Percentiles rank a stretch among this genome's conserved stretches.
Conservation (phyloP, 2,329 filamentous ascomycete species). For the Ophiostoma himal-ulmi region DNA sequence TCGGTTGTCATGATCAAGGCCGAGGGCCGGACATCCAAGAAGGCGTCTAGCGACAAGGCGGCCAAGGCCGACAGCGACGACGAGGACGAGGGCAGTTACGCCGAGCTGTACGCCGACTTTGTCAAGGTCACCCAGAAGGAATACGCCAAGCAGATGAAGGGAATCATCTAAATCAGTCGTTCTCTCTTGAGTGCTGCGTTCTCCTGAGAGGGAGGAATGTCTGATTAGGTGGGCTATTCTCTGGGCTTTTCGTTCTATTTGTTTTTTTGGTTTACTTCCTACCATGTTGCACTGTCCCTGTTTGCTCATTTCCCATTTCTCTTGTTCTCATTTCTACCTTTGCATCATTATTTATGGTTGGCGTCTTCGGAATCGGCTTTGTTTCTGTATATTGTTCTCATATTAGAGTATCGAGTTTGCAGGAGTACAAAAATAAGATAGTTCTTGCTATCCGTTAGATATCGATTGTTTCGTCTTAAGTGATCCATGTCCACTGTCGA, state of each 20-base stretch:
- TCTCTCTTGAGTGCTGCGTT: neutral
- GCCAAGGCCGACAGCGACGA: slow-evolving; percentile 32
- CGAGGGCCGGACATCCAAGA: slow-evolving; percentile 44
- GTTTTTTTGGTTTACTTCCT: neutral
- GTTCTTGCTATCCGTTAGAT: neutral
- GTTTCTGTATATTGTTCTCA: slow-evolving; percentile 16
- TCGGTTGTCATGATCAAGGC: slow-evolving; percentile 79
- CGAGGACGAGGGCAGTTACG: slow-evolving; percentile 53
- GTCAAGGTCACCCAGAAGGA: slow-evolving; percentile 63
- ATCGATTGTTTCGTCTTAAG: neutral
- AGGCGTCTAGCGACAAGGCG: slow-evolving; percentile 44
- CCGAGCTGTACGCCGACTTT: slow-evolving; percentile 58
- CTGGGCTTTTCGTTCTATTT: slow-evolving; percentile 4
- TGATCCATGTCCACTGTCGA: neutral
- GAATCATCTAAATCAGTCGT: slow-evolving; percentile 26
- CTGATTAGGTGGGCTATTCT: slow-evolving; percentile 19
- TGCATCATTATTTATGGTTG: slow-evolving; percentile 18
- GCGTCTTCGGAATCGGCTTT: slow-evolving; percentile 17
- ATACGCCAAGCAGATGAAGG: slow-evolving; percentile 48
- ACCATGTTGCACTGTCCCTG: slow-evolving; percentile 7
- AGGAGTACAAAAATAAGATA: slow-evolving; percentile 19
- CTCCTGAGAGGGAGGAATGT: neutral
- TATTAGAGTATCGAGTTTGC: slow-evolving; percentile 19
- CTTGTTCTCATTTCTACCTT: neutral
- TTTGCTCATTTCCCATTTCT: neutral